These are phyloP conservation scores for Saraca asoca DNA, from an alignment of 331 rosid species.

Conservation along the genomic window DNA sequence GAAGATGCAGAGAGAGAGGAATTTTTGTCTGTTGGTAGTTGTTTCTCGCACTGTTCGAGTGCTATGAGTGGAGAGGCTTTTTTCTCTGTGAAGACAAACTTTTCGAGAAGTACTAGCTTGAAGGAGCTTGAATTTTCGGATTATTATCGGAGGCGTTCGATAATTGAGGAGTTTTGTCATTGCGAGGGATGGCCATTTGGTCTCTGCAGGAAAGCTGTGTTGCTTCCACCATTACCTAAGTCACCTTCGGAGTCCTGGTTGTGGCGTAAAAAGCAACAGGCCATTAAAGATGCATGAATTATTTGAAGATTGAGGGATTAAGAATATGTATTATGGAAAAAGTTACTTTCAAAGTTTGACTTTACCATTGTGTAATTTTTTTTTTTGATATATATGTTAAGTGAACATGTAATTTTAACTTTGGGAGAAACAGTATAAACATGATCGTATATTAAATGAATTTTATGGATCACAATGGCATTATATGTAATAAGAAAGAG, in stretches of 20 bases:
- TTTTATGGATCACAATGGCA: too few relatives aligned
- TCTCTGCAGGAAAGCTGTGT: slow-evolving; percentile 65
- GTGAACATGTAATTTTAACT: too few relatives aligned
- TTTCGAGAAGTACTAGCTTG: slow-evolving; percentile 42
- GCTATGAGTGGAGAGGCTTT: slow-evolving; percentile 56
- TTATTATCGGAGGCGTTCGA: slow-evolving; percentile 52
- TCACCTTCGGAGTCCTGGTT: slow-evolving; percentile 81
- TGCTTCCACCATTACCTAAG: slow-evolving; percentile 83
- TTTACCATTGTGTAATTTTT: too few relatives aligned
- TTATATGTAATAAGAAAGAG: too few relatives aligned
- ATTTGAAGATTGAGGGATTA: too few relatives aligned
- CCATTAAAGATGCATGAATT: slow-evolving; percentile 38
- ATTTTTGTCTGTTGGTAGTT: slow-evolving; percentile 65
- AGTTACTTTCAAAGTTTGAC: too few relatives aligned
- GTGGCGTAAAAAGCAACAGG: slow-evolving; percentile 56
- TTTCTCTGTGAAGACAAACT: slow-evolving; percentile 56
- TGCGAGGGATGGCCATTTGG: slow-evolving; percentile 94
- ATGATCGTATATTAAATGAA: too few relatives aligned
- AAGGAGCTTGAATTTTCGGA: slow-evolving; percentile 52
- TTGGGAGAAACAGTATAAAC: too few relatives aligned
- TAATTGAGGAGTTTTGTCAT: slow-evolving; percentile 71
- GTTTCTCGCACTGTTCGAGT: slow-evolving; percentile 67
- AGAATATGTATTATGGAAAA: too few relatives aligned
- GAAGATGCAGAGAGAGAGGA: slow-evolving; percentile 54
- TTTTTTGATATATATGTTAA: too few relatives aligned